phyloP scores from a whole-genome alignment of 306 rosid species.

The Myrica gale region DNA sequence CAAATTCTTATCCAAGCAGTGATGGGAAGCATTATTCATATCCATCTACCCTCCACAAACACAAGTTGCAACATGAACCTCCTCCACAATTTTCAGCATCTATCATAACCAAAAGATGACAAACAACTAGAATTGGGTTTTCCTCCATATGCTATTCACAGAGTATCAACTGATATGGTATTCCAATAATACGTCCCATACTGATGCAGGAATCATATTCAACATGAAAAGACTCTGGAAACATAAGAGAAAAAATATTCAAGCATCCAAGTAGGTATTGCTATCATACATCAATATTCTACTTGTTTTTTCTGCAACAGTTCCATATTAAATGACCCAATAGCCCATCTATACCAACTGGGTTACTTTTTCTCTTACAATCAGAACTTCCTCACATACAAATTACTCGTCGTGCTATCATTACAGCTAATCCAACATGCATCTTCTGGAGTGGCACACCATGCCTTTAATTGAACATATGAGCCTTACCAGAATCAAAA shows the following conservation, averaged over 20 bases:
- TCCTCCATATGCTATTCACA: not conserved
- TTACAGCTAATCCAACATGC: not conserved
- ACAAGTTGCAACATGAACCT: not conserved
- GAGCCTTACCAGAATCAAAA: not conserved
- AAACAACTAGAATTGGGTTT: not conserved
- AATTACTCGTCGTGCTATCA: not conserved
- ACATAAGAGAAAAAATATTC: not conserved
- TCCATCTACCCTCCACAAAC: not conserved
- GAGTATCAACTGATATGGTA: not conserved
- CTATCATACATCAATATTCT: not conserved
- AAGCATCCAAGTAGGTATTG: not conserved
- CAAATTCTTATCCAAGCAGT: not conserved
- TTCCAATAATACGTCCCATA: not conserved
- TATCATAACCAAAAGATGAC: not conserved
- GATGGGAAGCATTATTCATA: not conserved
- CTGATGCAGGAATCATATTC: not conserved
- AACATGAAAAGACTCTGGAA: not conserved
- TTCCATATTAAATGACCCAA: not conserved
- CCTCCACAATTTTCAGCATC: not conserved
- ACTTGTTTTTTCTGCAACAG: not conserved
- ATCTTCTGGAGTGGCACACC: not conserved
- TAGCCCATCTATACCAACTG: not conserved
- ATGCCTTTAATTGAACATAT: not conserved
- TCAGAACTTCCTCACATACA: not conserved
- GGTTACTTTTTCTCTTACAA: not conserved